phyloP scores from a whole-genome alignment of 495 filamentous ascomycete species.

The Cladorrhinum samala region DNA sequence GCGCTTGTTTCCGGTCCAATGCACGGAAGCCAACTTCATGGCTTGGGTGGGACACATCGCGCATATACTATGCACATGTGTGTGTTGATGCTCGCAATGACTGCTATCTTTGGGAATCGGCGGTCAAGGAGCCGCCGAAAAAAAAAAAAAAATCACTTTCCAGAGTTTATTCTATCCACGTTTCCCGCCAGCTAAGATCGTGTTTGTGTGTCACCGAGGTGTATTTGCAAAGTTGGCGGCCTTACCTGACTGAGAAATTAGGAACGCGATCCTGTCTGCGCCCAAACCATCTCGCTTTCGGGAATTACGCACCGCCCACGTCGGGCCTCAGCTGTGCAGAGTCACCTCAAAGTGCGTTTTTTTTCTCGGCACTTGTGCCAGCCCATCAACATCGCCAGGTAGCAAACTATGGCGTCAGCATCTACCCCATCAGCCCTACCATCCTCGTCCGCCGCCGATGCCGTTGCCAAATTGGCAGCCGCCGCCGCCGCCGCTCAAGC shows the following conservation, averaged over 20 bases:
- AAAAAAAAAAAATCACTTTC: neutral
- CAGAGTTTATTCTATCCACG: neutral
- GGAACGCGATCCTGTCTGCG: neutral
- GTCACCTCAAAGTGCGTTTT: neutral
- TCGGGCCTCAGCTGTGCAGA: constrained; percentile 2
- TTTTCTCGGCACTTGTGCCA: neutral
- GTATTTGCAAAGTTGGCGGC: constrained; percentile 3
- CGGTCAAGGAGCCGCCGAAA: constrained; percentile 2
- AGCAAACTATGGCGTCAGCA: constrained; percentile 6
- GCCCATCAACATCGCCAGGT: neutral
- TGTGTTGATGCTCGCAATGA: too few species aligned
- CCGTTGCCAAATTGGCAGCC: constrained; percentile 25
- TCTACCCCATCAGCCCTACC: constrained; percentile 21
- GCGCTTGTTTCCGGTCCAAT: too few species aligned
- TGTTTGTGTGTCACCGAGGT: neutral
- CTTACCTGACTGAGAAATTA: constrained; percentile 4
- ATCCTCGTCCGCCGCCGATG: constrained; percentile 25
- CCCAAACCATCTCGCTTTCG: neutral
- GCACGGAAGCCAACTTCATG: too few species aligned
- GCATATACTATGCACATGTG: too few species aligned
- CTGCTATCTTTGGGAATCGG: too few species aligned
- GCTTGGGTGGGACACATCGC: too few species aligned
- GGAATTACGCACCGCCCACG: neutral
- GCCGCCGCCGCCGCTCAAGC: constrained; percentile 8
- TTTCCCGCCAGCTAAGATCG: neutral